Percentiles rank a stretch among this genome's conserved stretches.
phyloP scores from a whole-genome alignment of 2,329 filamentous ascomycete genomes.

The Didymella arachidicola region DNA sequence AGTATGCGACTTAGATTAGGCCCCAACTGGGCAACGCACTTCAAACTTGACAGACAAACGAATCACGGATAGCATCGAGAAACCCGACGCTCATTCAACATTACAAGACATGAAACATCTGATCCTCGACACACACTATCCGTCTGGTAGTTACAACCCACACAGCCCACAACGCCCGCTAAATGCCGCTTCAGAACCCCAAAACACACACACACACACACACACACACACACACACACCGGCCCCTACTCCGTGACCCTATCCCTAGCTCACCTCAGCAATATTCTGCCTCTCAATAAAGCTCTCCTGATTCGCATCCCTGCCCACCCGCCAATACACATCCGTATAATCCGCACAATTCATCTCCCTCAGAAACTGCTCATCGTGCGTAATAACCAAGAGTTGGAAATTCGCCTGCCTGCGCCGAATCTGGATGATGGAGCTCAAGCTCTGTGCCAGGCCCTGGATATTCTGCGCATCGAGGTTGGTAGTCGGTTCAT shows the following conservation, averaged over 20 bases:
- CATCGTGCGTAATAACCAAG: slow-evolving; percentile 98
- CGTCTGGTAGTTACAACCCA: too few relatives aligned
- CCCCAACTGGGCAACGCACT: too few relatives aligned
- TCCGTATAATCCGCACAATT: slow-evolving; percentile 92
- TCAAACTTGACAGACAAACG: not conserved
- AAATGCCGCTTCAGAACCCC: not conserved
- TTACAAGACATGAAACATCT: not conserved
- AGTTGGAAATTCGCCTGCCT: slow-evolving; percentile 96
- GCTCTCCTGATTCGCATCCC: slow-evolving; percentile 86
- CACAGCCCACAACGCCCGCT: not conserved
- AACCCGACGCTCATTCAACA: not conserved
- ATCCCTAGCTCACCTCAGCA: slow-evolving; percentile 36
- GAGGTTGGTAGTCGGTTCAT: slow-evolving; percentile 97
- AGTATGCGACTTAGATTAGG: too few relatives aligned
- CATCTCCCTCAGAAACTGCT: slow-evolving; percentile 94
- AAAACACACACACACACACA: not conserved
- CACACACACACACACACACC: not conserved
- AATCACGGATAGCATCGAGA: not conserved
- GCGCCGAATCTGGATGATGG: slow-evolving; percentile 83
- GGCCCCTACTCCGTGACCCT: not conserved
- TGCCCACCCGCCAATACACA: slow-evolving; percentile 84
- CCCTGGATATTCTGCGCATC: slow-evolving; percentile 94
- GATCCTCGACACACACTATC: not conserved
- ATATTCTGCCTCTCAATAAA: slow-evolving; percentile 73
- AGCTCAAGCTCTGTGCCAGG: slow-evolving; percentile 81